These are phyloP conservation scores for Aspergillus sp. DNA, from an alignment of 2,329 filamentous ascomycete species.

Conservation along the genomic window DNA sequence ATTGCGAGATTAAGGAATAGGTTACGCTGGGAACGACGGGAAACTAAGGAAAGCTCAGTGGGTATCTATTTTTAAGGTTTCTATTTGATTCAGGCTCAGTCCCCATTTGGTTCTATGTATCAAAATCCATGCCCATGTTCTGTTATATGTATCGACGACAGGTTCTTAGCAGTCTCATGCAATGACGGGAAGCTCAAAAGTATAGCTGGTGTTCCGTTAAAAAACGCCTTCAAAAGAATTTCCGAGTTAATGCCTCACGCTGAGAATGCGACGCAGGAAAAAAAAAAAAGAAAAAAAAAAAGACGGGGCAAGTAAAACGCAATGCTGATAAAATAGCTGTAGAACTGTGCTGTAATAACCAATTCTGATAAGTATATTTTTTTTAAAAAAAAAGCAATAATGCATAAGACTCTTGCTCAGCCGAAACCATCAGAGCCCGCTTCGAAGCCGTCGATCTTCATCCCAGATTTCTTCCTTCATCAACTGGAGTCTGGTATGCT, in stretches of 20 bases:
- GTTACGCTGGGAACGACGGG: not conserved
- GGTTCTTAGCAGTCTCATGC: not conserved
- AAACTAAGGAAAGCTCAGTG: not conserved
- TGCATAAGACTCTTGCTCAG: constrained; percentile 11
- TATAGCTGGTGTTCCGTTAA: not conserved
- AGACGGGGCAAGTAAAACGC: constrained; percentile 4
- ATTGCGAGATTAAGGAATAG: not conserved
- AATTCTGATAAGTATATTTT: not conserved
- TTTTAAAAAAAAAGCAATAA: constrained; percentile 2
- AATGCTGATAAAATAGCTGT: constrained; percentile 4
- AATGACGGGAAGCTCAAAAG: constrained; percentile 1
- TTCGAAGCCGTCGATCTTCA: constrained; percentile 39
- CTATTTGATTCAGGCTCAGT: not conserved
- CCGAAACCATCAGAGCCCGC: constrained; percentile 17
- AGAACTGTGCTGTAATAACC: constrained; percentile 14
- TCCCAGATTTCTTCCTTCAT: constrained; percentile 61
- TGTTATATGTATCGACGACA: constrained; percentile 5
- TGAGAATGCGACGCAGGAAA: constrained; percentile 11
- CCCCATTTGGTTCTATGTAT: constrained; percentile 2
- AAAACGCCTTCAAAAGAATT: constrained; percentile 14
- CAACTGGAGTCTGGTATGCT: constrained; percentile 54
- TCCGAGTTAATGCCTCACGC: constrained; percentile 14
- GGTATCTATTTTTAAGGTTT: not conserved
- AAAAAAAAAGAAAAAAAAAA: constrained; percentile 4
- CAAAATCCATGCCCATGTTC: constrained; percentile 16